Evolutionary conservation across 78 protist genomes (phyloP).

Genomic region (Emiliania huxleyi): DNA sequence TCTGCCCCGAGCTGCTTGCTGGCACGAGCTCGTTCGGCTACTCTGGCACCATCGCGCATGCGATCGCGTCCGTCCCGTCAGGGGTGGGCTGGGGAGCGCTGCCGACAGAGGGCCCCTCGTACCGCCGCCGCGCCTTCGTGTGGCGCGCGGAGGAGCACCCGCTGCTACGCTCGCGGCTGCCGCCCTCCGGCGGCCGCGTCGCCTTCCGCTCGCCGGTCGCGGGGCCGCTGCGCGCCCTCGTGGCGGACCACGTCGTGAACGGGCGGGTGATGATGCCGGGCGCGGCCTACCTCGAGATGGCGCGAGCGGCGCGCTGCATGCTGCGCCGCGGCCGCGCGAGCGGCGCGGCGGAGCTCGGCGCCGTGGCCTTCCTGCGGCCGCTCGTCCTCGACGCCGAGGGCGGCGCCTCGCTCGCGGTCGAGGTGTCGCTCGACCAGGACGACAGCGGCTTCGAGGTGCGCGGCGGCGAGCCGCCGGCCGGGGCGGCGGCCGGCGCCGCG

Average conservation of each 20-base stretch:
- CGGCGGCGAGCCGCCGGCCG: background rate
- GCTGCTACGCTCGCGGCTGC: background rate
- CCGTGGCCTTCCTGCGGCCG: background rate
- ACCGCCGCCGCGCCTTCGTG: background rate
- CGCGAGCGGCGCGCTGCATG: background rate
- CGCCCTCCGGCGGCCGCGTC: background rate
- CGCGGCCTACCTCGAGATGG: background rate
- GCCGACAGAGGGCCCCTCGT: background rate
- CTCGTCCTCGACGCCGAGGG: background rate
- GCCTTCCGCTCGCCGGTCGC: background rate
- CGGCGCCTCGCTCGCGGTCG: background rate
- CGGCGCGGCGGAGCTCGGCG: background rate
- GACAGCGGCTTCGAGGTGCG: background rate
- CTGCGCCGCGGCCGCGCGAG: background rate
- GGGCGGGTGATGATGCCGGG: background rate
- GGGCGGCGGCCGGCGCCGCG: too few relatives aligned
- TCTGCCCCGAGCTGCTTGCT: too few relatives aligned
- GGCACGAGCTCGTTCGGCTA: conserved; percentile 13
- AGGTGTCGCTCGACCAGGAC: background rate
- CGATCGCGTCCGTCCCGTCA: too few relatives aligned
- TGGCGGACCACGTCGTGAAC: background rate
- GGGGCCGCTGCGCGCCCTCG: background rate
- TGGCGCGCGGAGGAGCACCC: background rate
- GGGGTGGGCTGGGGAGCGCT: too few relatives aligned
- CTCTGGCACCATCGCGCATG: conserved; percentile 22